Percentiles rank a stretch among this genome's conserved stretches.
phyloP scores from a whole-genome alignment of 2,329 filamentous ascomycete species.

The Talaromyces pinophilus region DNA sequence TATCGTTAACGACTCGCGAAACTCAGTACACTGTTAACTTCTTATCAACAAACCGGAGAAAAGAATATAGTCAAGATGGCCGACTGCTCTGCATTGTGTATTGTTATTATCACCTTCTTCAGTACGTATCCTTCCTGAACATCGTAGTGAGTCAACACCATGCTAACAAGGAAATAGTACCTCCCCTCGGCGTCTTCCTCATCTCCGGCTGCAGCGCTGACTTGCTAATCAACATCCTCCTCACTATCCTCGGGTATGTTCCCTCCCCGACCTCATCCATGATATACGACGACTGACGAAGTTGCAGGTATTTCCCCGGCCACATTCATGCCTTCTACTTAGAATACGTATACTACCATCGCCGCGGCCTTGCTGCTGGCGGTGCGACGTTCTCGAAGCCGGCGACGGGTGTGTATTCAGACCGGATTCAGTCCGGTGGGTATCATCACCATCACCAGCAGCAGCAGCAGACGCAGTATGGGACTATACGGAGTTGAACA shows the following conservation, averaged over 20 bases:
- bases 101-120: slow-evolving; percentile 52
- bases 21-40: background rate
- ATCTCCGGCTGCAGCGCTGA: slow-evolving; percentile 67
- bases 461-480: slow-evolving; percentile 27
- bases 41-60: background rate
- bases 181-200: slow-evolving; percentile 64
- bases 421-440: slow-evolving; percentile 44
- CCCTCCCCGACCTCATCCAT: background rate
- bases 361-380: slow-evolving; percentile 40
- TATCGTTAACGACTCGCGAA: background rate
- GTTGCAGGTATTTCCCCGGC: slow-evolving; percentile 67
- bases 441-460: slow-evolving; percentile 38
- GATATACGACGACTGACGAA: background rate
- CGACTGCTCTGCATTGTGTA: slow-evolving; percentile 23
- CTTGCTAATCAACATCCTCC: slow-evolving; percentile 65
- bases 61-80: slow-evolving; percentile 16
- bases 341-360: slow-evolving; percentile 80
- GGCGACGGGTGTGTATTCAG: slow-evolving; percentile 44
- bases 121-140: slow-evolving; percentile 31
- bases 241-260: slow-evolving; percentile 64
- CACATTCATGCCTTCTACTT: slow-evolving; percentile 80
- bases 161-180: slow-evolving; percentile 51
- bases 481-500: slow-evolving; percentile 14
- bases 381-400: slow-evolving; percentile 27
- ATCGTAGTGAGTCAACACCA: background rate